phyloP scores from a whole-genome alignment of 352 stramenopile species.

The Pythium chondricola region DNA sequence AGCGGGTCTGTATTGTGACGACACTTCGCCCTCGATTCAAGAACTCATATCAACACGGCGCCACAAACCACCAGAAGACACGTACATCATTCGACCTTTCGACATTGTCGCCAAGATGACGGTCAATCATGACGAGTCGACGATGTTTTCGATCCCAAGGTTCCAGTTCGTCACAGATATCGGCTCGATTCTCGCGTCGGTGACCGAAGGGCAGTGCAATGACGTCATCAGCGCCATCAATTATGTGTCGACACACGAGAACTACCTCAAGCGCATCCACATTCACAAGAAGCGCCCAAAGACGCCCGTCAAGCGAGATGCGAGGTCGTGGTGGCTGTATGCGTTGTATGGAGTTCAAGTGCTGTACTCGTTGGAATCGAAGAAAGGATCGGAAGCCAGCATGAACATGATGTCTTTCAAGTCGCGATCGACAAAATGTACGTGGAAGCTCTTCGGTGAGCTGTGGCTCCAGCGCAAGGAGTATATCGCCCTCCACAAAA shows the following conservation, averaged over 20 bases:
- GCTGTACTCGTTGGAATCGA: constrained; percentile 34
- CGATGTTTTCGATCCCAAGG: constrained; percentile 57
- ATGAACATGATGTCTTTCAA: constrained; percentile 13
- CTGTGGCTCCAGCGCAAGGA: constrained; percentile 56
- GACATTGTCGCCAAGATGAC: constrained; percentile 73
- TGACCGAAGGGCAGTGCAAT: constrained; percentile 72
- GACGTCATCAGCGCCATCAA: constrained; percentile 72
- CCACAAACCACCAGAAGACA: constrained; percentile 22
- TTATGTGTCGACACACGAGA: constrained; percentile 73
- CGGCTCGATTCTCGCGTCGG: constrained; percentile 49
- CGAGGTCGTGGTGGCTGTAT: constrained; percentile 73
- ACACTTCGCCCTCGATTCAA: constrained; percentile 20
- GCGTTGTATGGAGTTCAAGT: constrained; percentile 62
- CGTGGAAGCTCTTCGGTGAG: constrained; percentile 56
- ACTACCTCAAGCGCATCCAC: constrained; percentile 79
- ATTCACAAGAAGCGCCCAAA: constrained; percentile 57
- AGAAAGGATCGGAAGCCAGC: constrained; percentile 2
- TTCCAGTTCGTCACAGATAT: constrained; percentile 67
- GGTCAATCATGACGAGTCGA: constrained; percentile 68
- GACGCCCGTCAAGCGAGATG: constrained; percentile 37
- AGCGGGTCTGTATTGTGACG: constrained; percentile 62
- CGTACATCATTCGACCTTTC: constrained; percentile 72
- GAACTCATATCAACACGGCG: constrained; percentile 21
- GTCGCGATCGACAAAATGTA: constrained; percentile 20
- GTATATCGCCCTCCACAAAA: constrained; percentile 76